Percentiles rank a stretch among this genome's conserved stretches.
These are phyloP conservation scores for Entoloma clypeatum DNA, from an alignment of 1,284 basidiomycete species.

Conservation along the genomic window DNA sequence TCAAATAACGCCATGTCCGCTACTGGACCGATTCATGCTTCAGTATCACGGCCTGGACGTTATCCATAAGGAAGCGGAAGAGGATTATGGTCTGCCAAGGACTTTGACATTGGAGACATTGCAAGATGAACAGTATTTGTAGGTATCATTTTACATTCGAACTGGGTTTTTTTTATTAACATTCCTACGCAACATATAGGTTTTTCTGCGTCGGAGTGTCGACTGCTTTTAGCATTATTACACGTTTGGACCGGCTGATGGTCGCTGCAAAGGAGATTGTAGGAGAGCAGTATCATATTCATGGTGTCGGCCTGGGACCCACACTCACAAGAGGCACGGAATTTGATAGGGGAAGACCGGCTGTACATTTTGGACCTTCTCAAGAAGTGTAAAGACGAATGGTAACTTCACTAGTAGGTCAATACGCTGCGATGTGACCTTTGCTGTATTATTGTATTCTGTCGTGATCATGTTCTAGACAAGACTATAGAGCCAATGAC, in stretches of 20 bases:
- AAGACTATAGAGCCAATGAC: too few relatives aligned
- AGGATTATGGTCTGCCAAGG: slow-evolving; percentile 65
- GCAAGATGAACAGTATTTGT: slow-evolving; percentile 69
- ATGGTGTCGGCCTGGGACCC: slow-evolving; percentile 47
- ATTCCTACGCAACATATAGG: slow-evolving; percentile 31
- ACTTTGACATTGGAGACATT: slow-evolving; percentile 62
- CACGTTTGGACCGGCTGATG: slow-evolving; percentile 69
- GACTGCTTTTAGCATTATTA: slow-evolving; percentile 63
- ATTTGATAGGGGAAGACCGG: slow-evolving; percentile 6
- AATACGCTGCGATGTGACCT: too few relatives aligned
- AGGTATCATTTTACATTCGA: slow-evolving; percentile 27
- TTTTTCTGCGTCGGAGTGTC: slow-evolving; percentile 75
- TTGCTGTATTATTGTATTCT: too few relatives aligned
- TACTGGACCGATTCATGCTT: slow-evolving; percentile 73
- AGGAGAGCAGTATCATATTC: slow-evolving; percentile 76
- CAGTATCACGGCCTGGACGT: slow-evolving; percentile 59
- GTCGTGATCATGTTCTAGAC: too few relatives aligned
- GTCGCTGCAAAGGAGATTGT: slow-evolving; percentile 76
- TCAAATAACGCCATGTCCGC: slow-evolving; percentile 82
- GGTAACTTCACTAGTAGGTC: too few relatives aligned
- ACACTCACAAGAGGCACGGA: slow-evolving; percentile 8
- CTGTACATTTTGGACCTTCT: slow-evolving; percentile 4
- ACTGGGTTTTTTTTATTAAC: background rate
- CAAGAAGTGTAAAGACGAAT: slow-evolving; percentile 8
- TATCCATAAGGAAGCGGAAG: slow-evolving; percentile 60